A percentile compares a stretch with the other conserved stretches of the same genome.
These are phyloP conservation scores for Glycine soja DNA, from an alignment of 306 rosid genomes.

Conservation along the genomic window DNA sequence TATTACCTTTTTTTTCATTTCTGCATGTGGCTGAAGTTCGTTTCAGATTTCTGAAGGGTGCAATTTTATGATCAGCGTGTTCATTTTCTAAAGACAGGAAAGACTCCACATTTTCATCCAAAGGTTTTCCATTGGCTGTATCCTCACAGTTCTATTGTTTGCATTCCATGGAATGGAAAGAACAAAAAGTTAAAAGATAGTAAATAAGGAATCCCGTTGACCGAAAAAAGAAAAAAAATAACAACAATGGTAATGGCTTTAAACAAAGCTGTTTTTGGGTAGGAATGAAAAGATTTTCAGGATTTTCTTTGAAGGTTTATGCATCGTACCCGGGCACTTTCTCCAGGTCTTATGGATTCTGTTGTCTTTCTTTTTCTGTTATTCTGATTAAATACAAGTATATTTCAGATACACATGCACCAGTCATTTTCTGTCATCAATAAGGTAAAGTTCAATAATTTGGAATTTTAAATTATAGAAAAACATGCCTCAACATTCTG, in stretches of 20 bases:
- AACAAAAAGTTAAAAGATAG: slow-evolving; percentile 1
- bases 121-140: slow-evolving; percentile 42
- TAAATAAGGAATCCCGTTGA: slow-evolving; percentile 30
- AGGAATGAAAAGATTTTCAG: slow-evolving; percentile 10
- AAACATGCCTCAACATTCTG: slow-evolving; percentile 47
- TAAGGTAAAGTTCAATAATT: slow-evolving; percentile 33
- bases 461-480: slow-evolving; percentile 26
- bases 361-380: slow-evolving; percentile 48
- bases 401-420: slow-evolving; percentile 2
- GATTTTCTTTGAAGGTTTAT: slow-evolving; percentile 27
- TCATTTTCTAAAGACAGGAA: slow-evolving; percentile 54
- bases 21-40: slow-evolving; percentile 35
- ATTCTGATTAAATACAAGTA: slow-evolving; percentile 44
- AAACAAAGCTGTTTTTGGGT: slow-evolving; percentile 13
- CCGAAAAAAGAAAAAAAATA: neutral
- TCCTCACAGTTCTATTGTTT: slow-evolving; percentile 47
- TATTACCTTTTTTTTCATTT: slow-evolving; percentile 52
- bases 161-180: slow-evolving; percentile 31
- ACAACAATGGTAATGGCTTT: slow-evolving; percentile 8
- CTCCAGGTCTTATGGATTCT: slow-evolving; percentile 33
- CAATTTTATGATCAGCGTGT: slow-evolving; percentile 46
- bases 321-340: slow-evolving; percentile 50
- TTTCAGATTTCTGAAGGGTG: slow-evolving; percentile 52
- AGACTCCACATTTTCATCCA: slow-evolving; percentile 52
- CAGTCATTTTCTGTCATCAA: slow-evolving; percentile 22